A percentile compares a stretch with the other conserved stretches of the same genome.
Conservation (phyloP, 495 filamentous ascomycete genomes). For the Neurospora sp. region DNA sequence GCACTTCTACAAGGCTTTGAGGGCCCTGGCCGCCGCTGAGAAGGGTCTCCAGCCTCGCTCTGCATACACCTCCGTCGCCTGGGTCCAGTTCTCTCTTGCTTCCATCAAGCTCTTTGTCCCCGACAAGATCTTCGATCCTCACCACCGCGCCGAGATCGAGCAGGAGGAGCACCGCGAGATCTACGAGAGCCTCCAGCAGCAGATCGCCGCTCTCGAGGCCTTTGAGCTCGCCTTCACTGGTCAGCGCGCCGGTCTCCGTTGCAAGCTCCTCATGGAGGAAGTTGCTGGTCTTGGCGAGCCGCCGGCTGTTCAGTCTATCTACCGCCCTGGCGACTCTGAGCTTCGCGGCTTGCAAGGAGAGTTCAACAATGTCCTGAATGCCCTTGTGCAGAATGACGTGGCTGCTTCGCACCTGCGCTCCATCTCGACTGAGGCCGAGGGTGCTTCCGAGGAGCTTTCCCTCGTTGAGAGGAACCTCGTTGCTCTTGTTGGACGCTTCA, state of each 20-base stretch:
- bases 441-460: conserved; percentile 35
- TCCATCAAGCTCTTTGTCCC: conserved; percentile 75
- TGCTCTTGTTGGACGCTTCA: conserved; percentile 57
- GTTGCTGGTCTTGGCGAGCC: conserved; percentile 53
- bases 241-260: conserved; percentile 51
- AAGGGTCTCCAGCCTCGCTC: conserved; percentile 15
- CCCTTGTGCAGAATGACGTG: conserved; percentile 48
- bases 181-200: conserved; percentile 40
- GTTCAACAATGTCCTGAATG: conserved; percentile 63
- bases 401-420: conserved; percentile 28
- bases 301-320: conserved; percentile 46
- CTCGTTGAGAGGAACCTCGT: conserved; percentile 63
- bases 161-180: conserved; percentile 52
- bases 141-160: conserved; percentile 63
- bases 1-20: conserved; percentile 32
- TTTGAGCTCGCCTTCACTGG: conserved; percentile 64
- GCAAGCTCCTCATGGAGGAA: conserved; percentile 48
- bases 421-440: conserved; percentile 13
- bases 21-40: conserved; percentile 23
- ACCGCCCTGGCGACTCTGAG: conserved; percentile 56
- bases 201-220: conserved; percentile 48
- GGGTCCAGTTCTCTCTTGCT: conserved; percentile 54
- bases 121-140: conserved; percentile 77
- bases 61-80: conserved; percentile 42
- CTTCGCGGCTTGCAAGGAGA: conserved; percentile 69